Percentiles rank a stretch among this genome's conserved stretches.
Conservation (phyloP, 192 early-diverging fungal genomes). For the Linnemannia exigua region DNA sequence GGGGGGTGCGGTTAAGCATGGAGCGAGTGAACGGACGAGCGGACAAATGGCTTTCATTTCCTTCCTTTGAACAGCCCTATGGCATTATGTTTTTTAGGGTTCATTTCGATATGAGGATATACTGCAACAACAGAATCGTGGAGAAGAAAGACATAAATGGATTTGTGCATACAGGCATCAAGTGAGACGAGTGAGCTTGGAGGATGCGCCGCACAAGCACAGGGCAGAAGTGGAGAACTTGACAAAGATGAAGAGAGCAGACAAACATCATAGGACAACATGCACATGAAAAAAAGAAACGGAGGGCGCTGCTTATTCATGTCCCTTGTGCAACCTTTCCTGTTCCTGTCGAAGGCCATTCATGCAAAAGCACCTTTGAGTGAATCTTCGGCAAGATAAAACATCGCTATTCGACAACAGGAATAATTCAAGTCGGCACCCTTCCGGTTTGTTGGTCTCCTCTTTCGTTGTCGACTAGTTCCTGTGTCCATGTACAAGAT, state of each 20-base stretch:
- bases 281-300: not conserved
- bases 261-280: not conserved
- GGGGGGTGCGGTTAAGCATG: not conserved
- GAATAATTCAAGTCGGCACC: not conserved
- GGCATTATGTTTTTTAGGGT: not conserved
- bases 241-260: not conserved
- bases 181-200: not conserved
- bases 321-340: not conserved
- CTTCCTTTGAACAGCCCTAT: not conserved
- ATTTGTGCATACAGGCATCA: not conserved
- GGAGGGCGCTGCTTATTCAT: not conserved
- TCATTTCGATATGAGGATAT: not conserved
- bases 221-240: not conserved
- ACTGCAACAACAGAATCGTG: not conserved
- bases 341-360: not conserved
- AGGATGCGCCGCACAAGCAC: constrained; percentile 1
- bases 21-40: not conserved
- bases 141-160: not conserved
- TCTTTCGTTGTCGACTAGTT: not conserved
- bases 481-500: not conserved
- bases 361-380: not conserved
- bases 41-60: not conserved
- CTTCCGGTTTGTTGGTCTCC: not conserved
- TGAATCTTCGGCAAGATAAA: not conserved
- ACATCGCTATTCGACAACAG: not conserved